Conservation (phyloP, 2,329 filamentous ascomycete species). For the Colletotrichum tropicicola region DNA sequence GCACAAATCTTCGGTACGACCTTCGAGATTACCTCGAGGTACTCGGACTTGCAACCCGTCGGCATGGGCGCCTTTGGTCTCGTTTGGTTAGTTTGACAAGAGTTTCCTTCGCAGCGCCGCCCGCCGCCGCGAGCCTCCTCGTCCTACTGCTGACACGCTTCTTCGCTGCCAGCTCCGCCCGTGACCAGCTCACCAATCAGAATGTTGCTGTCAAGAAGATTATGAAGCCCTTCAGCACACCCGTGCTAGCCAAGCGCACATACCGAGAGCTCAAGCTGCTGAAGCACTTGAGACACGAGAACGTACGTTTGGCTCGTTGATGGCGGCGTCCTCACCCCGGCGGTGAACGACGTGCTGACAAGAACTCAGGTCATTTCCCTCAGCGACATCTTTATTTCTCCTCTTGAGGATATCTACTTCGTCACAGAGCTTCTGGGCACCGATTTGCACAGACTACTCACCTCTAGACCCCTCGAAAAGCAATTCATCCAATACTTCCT, state of each 20-base stretch:
- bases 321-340: background rate
- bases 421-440: conserved; percentile 98
- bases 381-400: conserved; percentile 99
- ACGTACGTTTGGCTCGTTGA: conserved; percentile 65
- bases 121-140: background rate
- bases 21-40: conserved; percentile 99
- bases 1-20: conserved; percentile 99
- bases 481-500: conserved; percentile 99
- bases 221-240: conserved; percentile 99
- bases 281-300: conserved; percentile 97
- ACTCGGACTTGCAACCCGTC: conserved; percentile 94
- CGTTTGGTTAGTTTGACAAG: conserved; percentile 77
- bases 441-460: conserved; percentile 93
- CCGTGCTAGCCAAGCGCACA: conserved; percentile 95
- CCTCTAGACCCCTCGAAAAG: conserved; percentile 95
- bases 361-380: conserved; percentile 87
- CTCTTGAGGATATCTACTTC: conserved; percentile 98
- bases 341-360: conserved; percentile 31
- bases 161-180: conserved; percentile 76
- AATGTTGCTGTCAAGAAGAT: conserved; percentile 99
- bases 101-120: conserved; percentile 19
- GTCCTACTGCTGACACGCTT: conserved; percentile 15
- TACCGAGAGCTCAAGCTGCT: conserved; percentile 97
- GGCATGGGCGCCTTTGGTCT: conserved; percentile 99
- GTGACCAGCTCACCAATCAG: conserved; percentile 96